phyloP scores from a whole-genome alignment of 331 rosid genomes.

The Cydonia oblonga region DNA sequence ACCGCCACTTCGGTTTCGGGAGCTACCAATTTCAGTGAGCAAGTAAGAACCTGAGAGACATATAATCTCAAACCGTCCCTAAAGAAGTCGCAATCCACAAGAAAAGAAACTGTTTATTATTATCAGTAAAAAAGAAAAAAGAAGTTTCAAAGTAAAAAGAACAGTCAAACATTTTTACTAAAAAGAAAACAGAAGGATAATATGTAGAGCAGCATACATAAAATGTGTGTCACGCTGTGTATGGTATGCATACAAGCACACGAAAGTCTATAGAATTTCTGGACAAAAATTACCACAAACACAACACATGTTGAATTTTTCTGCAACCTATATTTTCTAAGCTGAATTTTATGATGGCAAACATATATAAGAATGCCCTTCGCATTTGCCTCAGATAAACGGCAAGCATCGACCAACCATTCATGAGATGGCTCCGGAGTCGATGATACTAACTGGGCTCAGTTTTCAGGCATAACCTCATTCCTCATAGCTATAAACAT shows the following conservation, averaged over 20 bases:
- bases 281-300: not conserved
- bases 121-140: not conserved
- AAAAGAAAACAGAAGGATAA: not conserved
- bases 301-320: not conserved
- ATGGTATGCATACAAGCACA: not conserved
- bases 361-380: not conserved
- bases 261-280: no score
- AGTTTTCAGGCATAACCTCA: not conserved
- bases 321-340: not conserved
- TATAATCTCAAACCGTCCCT: conserved; percentile 95
- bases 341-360: not conserved
- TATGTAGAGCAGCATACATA: not conserved
- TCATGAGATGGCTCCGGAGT: not conserved
- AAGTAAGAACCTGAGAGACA: conserved; percentile 81
- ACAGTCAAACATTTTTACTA: not conserved
- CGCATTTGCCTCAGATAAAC: not conserved
- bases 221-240: not conserved
- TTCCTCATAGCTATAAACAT: not conserved
- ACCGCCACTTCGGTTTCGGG: conserved; percentile 60
- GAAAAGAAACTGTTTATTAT: not conserved
- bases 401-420: not conserved
- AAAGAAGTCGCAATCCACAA: conserved; percentile 9
- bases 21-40: conserved; percentile 41
- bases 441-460: not conserved
- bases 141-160: not conserved